Conservation (phyloP, 345 rosid species). For the Eucalyptus pauciflora region DNA sequence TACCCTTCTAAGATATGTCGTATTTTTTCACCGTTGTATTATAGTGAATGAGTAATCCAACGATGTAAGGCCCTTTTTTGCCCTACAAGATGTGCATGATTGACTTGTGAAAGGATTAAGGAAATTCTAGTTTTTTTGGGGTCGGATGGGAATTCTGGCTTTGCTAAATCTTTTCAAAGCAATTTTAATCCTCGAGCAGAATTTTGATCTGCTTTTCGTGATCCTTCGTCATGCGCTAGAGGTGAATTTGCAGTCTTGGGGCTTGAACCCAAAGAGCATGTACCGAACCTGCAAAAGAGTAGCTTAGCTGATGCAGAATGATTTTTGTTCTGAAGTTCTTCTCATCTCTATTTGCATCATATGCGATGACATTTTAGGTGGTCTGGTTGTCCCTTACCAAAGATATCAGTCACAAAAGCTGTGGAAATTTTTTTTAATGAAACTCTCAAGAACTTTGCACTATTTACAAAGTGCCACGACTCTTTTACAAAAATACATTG, state of each 20-base stretch:
- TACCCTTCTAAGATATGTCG: background rate
- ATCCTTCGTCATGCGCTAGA: background rate
- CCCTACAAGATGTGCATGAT: background rate
- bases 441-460: background rate
- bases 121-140: background rate
- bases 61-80: background rate
- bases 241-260: background rate
- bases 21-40: background rate
- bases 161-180: background rate
- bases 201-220: background rate
- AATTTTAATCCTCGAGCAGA: background rate
- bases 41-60: background rate
- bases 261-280: background rate
- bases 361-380: background rate
- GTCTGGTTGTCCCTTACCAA: background rate
- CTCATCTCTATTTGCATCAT: background rate
- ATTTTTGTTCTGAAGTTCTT: background rate
- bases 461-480: background rate
- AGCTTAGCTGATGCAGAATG: background rate
- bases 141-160: background rate
- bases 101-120: background rate
- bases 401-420: background rate
- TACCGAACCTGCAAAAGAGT: background rate
- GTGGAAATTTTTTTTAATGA: background rate
- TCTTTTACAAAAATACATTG: background rate